phyloP scores from a whole-genome alignment of 2,329 filamentous ascomycete genomes.

The Gnomoniopsis smithogilvyi region DNA sequence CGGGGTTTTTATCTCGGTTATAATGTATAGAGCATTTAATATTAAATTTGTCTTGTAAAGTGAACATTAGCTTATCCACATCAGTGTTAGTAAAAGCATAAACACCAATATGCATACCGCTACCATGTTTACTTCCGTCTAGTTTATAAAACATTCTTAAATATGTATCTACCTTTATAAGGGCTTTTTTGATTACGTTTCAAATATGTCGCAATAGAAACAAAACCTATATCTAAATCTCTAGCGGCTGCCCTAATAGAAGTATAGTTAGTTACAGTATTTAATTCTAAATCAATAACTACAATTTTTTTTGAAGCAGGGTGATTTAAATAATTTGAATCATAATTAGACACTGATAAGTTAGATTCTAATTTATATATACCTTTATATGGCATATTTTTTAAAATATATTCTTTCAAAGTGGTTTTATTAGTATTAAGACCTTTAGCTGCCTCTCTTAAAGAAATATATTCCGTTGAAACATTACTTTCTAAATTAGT shows the following conservation, averaged over 20 bases:
- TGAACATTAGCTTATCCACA: not conserved
- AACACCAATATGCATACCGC: not conserved
- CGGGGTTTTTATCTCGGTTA: too few relatives aligned
- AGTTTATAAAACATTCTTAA: not conserved
- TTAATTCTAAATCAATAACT: not conserved
- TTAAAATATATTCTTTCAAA: not conserved
- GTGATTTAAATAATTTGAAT: not conserved
- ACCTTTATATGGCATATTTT: not conserved
- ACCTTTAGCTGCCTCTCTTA: not conserved
- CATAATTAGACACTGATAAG: not conserved
- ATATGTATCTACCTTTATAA: not conserved
- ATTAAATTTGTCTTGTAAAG: too few relatives aligned
- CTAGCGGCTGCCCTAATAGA: not conserved
- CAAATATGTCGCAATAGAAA: not conserved
- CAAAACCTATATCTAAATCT: not conserved
- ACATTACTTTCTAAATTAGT: not conserved
- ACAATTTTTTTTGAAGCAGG: not conserved
- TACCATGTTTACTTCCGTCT: not conserved
- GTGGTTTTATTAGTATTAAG: not conserved
- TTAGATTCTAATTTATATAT: not conserved
- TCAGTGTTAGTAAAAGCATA: conserved; percentile 3
- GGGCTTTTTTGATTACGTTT: not conserved
- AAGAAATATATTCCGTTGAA: not conserved
- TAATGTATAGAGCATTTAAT: too few relatives aligned
- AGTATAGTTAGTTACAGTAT: not conserved